These are phyloP conservation scores for Naegleria lovaniensis DNA, from an alignment of 208 protist species.

Conservation along the genomic window DNA sequence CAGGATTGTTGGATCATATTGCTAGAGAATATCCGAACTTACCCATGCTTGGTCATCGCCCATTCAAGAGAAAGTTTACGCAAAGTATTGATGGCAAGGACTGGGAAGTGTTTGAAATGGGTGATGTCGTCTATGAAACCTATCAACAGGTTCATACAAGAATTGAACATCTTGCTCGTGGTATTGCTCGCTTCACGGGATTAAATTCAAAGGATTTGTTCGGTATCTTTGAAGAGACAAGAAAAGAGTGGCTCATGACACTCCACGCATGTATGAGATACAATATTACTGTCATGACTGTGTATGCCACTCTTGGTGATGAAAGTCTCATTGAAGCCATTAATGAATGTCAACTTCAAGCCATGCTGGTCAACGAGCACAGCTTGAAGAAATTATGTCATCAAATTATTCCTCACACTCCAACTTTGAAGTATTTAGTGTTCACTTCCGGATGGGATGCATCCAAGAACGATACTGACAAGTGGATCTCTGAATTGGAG, in stretches of 20 bases:
- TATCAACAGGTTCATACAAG: not conserved
- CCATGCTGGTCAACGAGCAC: not conserved
- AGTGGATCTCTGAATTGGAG: not conserved
- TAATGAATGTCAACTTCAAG: not conserved
- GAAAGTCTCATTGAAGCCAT: not conserved
- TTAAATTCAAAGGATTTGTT: conserved; percentile 7
- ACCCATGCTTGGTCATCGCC: not conserved
- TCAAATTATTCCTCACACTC: not conserved
- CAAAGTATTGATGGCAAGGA: not conserved
- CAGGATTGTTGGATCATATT: not conserved
- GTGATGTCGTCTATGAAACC: not conserved
- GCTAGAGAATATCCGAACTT: not conserved
- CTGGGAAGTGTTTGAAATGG: not conserved
- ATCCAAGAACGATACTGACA: not conserved
- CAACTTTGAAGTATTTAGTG: not conserved
- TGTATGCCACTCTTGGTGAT: not conserved
- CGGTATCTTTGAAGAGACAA: conserved; percentile 2
- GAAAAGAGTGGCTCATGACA: not conserved
- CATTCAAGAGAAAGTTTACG: not conserved
- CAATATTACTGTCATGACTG: not conserved
- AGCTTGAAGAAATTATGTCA: not conserved
- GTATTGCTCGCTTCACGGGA: not conserved
- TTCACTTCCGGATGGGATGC: no score
- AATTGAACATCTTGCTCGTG: not conserved
- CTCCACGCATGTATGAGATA: not conserved